Percentiles rank a stretch among this genome's conserved stretches.
Conservation (phyloP, 2,329 filamentous ascomycete genomes). For the Xylariales sp. region DNA sequence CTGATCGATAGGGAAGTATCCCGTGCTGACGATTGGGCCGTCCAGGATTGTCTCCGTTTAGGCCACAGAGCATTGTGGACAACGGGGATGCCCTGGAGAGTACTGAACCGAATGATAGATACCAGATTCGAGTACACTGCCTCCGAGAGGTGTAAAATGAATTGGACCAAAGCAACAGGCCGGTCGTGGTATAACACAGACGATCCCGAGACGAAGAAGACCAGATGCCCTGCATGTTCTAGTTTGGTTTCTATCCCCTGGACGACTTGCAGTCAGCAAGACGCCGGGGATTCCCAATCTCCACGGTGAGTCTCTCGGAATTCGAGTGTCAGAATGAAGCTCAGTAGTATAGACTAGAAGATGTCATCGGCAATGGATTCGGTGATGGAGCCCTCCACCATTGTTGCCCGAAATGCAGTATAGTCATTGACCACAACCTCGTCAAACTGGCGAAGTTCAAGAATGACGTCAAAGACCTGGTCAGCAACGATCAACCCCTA, state of each 20-base stretch:
- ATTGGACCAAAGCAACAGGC: background rate
- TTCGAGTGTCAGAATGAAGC: too few species aligned
- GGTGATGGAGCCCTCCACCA: background rate
- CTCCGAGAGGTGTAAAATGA: background rate
- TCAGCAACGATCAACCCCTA: constrained; percentile 5
- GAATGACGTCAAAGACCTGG: constrained; percentile 1
- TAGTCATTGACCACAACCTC: background rate
- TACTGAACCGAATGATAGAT: constrained; percentile 3
- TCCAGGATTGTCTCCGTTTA: constrained; percentile 4
- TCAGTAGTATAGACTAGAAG: too few species aligned
- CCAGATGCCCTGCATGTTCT: constrained; percentile 2
- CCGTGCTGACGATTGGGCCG: background rate
- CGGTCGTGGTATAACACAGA: constrained; percentile 1
- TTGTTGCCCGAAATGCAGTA: background rate
- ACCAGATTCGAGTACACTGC: background rate
- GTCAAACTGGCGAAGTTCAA: background rate
- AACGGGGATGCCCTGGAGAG: background rate
- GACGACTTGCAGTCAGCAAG: constrained; percentile 2
- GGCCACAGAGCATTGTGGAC: constrained; percentile 4
- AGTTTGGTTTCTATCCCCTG: background rate
- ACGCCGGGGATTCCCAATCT: background rate
- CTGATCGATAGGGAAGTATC: background rate
- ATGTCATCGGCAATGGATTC: background rate
- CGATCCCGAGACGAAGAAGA: background rate
- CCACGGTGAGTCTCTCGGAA: too few species aligned